Percentiles rank a stretch among this genome's conserved stretches.
Conservation (phyloP, 2,329 filamentous ascomycete species). For the Verticillium dahliae region DNA sequence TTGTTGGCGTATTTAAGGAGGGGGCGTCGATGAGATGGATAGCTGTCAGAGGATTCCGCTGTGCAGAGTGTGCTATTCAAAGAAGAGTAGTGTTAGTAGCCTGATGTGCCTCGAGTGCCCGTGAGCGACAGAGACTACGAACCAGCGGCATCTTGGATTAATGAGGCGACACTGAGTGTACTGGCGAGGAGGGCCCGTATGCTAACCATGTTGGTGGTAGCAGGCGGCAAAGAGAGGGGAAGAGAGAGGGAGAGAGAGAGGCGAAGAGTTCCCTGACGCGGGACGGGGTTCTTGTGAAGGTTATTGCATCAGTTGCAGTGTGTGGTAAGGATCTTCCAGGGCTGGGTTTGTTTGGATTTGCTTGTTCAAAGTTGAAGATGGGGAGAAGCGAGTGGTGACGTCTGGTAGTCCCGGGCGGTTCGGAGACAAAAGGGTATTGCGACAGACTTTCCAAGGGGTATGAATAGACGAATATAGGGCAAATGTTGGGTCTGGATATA, state of each 20-base stretch:
- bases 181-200: conserved; percentile 22
- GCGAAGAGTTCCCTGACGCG: conserved; percentile 5
- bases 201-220: conserved; percentile 20
- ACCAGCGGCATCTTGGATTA: conserved; percentile 25
- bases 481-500: background rate
- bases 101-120: background rate
- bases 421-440: background rate
- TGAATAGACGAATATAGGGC: background rate
- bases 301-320: conserved; percentile 1
- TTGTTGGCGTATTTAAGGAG: conserved; percentile 69
- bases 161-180: conserved; percentile 20
- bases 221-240: conserved; percentile 9
- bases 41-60: conserved; percentile 70
- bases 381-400: background rate
- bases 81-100: background rate
- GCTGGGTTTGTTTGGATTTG: background rate
- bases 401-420: background rate
- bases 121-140: conserved; percentile 6
- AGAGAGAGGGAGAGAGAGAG: background rate
- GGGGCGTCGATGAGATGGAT: conserved; percentile 69
- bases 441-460: background rate
- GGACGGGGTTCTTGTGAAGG: conserved; percentile 5
- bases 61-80: conserved; percentile 57
- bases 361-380: background rate
- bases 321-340: background rate